Conservation (phyloP, 345 rosid species). For the Rhodamnia rubescens region DNA sequence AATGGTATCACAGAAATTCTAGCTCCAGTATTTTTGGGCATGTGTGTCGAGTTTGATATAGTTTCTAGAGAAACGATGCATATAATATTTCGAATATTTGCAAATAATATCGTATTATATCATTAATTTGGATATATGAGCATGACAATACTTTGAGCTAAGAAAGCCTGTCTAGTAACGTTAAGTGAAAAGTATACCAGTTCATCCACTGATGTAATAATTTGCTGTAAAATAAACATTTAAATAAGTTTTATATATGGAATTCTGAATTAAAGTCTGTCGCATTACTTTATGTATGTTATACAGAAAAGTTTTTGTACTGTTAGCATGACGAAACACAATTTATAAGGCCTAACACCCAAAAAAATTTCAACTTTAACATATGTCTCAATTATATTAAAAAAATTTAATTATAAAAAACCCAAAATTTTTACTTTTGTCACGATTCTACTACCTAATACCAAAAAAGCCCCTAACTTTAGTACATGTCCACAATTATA, state of each 20-base stretch:
- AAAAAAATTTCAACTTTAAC: too few relatives aligned
- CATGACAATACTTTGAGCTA: neutral
- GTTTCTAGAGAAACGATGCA: neutral
- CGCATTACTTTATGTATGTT: neutral
- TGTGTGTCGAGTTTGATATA: neutral
- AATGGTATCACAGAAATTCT: neutral
- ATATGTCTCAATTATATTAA: too few relatives aligned
- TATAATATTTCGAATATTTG: neutral
- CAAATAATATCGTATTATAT: neutral
- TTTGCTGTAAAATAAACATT: neutral
- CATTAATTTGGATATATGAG: neutral
- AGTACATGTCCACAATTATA: too few relatives aligned
- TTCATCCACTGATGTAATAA: neutral
- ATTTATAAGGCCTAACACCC: neutral
- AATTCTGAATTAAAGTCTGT: neutral
- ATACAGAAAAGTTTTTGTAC: neutral
- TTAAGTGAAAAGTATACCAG: neutral
- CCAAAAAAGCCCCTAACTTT: too few relatives aligned
- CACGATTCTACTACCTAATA: too few relatives aligned
- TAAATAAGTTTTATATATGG: neutral
- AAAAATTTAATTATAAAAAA: too few relatives aligned
- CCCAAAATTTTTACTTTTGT: too few relatives aligned
- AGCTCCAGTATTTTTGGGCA: fast-evolving
- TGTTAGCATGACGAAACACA: neutral
- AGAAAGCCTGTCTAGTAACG: neutral